Evolutionary conservation across 495 filamentous ascomycete genomes (phyloP), one percentile per base, ranked within the genome.

Genomic region (Hypoxylon trugodes): DNA sequence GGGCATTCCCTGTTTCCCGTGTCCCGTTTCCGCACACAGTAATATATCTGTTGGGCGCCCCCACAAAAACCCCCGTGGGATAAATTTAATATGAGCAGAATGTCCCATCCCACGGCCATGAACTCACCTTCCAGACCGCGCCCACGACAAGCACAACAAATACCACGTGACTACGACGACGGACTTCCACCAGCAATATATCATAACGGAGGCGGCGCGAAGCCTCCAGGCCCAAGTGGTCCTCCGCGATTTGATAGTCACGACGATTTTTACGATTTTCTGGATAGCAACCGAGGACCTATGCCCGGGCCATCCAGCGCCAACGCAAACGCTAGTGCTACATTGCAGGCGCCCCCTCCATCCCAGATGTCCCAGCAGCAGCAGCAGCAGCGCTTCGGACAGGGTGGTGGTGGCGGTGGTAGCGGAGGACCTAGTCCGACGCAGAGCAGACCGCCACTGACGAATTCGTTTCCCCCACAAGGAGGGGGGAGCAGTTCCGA

Each of bases 261-360:
- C 64, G 70, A 73, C 54, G 70, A 70, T 19, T 73, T 70, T 37
- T 73, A 73, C 58, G 50, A 68, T 35, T 73, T 73, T 25, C 47
- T 73, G 6, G 67, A 73, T 7, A 73, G 24, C 58, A 73, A 73
- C 28, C 60, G 70, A 33, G 64, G 60, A 3, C 66, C 69, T 3
- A 45, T 61, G 12, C 26, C 53, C 21, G 58, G 45, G 3, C 12
- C 36, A 22, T 33, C 38, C 28, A 30, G 42, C 32, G 32, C 43
- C 38, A 26, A 16, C 55, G 32, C 64, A 61, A 16, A 53, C 26
- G 37, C 58, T 46, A 12, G n/a, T n/a, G n/a, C n/a, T n/a, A n/a
- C n/a, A n/a, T n/a, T n/a, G n/a, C n/a, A n/a, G n/a, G n/a, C n/a
- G n/a, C n/a, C n/a, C n/a, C n/a, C n/a, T n/a, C 56, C 49, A 9